phyloP scores from a whole-genome alignment of 2,329 filamentous ascomycete genomes.

The Exserohilum rostratum region DNA sequence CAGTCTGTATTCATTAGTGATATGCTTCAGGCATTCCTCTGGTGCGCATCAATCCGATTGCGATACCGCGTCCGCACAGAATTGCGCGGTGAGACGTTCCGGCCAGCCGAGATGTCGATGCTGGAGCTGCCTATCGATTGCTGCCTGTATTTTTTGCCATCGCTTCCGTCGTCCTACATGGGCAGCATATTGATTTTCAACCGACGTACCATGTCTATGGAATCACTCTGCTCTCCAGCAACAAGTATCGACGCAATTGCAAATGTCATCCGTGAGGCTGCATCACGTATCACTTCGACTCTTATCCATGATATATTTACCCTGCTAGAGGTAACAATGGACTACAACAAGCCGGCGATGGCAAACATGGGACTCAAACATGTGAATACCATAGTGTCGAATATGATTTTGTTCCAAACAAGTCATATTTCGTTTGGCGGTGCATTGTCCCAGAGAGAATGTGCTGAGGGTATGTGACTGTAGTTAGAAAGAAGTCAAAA shows the following conservation, averaged over 20 bases:
- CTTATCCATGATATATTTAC: constrained; percentile 36
- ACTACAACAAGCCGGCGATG: constrained; percentile 21
- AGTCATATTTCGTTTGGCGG: constrained; percentile 23
- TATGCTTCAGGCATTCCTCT: constrained; percentile 51
- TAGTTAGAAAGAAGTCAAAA: constrained; percentile 29
- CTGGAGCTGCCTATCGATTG: constrained; percentile 46
- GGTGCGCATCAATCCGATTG: constrained; percentile 46
- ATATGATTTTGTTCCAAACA: constrained; percentile 28
- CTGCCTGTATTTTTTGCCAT: constrained; percentile 32
- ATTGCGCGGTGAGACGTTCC: constrained; percentile 8
- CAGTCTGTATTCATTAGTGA: constrained; percentile 45
- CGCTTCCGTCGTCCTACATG: constrained; percentile 34
- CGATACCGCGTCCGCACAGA: constrained; percentile 42
- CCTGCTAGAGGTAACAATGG: constrained; percentile 23
- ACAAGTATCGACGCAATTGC: constrained; percentile 30
- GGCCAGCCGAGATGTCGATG: constrained; percentile 16
- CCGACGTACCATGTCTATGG: constrained; percentile 29
- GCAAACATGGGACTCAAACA: constrained; percentile 29
- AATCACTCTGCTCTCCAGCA: constrained; percentile 23
- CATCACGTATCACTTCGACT: constrained; percentile 26
- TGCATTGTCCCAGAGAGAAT: constrained; percentile 28
- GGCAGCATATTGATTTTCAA: constrained; percentile 36
- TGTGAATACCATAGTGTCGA: constrained; percentile 33
- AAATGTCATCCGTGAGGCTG: constrained; percentile 27
- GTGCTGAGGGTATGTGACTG: too few species aligned